Percentiles rank a stretch among this genome's conserved stretches.
phyloP scores from a whole-genome alignment of 2,329 filamentous ascomycete species.

The Hypoxylon sp. region DNA sequence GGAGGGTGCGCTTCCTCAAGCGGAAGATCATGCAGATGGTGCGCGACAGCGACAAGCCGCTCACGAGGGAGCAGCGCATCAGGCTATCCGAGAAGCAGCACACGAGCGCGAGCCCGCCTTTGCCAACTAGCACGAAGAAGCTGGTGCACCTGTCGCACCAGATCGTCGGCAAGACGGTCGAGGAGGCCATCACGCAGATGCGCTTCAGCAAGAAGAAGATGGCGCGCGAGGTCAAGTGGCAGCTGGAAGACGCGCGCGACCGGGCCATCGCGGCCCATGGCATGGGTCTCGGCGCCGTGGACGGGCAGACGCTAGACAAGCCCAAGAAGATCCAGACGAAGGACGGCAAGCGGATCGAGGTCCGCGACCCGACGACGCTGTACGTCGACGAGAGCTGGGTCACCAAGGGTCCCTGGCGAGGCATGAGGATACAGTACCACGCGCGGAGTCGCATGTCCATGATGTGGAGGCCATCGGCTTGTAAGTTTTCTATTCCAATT shows the following conservation, averaged over 20 bases:
- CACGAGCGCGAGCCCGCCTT: conserved; percentile 74
- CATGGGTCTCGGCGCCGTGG: conserved; percentile 79
- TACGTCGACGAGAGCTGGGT: conserved; percentile 97
- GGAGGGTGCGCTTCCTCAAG: conserved; percentile 82
- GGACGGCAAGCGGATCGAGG: conserved; percentile 78
- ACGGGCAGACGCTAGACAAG: conserved; percentile 58
- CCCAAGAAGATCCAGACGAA: conserved; percentile 77
- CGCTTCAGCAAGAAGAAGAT: conserved; percentile 95
- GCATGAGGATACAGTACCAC: conserved; percentile 75
- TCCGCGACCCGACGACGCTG: conserved; percentile 83
- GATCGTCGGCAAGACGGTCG: conserved; percentile 92
- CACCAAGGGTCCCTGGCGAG: conserved; percentile 77
- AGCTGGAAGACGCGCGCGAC: conserved; percentile 86
- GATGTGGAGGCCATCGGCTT: conserved; percentile 80
- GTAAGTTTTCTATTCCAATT: conserved; percentile 66
- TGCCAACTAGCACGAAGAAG: conserved; percentile 94
- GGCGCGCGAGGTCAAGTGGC: conserved; percentile 82
- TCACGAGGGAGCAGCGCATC: conserved; percentile 76
- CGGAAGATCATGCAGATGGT: conserved; percentile 87
- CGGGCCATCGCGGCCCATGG: conserved; percentile 83
- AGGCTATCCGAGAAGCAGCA: conserved; percentile 73
- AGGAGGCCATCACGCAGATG: conserved; percentile 96
- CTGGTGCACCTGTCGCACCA: conserved; percentile 87
- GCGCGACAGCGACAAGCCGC: conserved; percentile 69
- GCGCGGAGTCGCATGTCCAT: conserved; percentile 80